phyloP scores from a whole-genome alignment of 2,329 filamentous ascomycete species.

The Leptographium wingfieldii region DNA sequence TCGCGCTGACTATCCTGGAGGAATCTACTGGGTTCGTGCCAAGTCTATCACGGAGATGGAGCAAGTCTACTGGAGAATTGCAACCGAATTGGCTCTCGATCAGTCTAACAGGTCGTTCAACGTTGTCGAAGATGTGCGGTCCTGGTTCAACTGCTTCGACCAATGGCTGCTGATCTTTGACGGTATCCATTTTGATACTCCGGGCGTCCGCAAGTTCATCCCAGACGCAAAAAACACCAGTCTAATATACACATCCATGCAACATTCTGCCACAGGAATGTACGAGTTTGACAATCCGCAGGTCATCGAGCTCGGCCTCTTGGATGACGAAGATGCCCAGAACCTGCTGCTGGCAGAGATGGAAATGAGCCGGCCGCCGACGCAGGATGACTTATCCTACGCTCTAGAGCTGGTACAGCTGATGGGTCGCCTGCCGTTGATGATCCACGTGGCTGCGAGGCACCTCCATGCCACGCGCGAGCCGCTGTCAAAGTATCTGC shows the following conservation, averaged over 20 bases:
- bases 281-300: conserved; percentile 47
- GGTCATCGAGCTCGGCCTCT: conserved; percentile 39
- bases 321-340: conserved; percentile 45
- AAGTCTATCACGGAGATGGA: conserved; percentile 45
- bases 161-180: conserved; percentile 58
- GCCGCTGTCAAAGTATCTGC: conserved; percentile 48
- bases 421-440: conserved; percentile 52
- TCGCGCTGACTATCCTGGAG: conserved; percentile 46
- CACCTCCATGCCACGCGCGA: conserved; percentile 48
- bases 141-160: conserved; percentile 48
- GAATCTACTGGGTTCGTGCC: conserved; percentile 58
- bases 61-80: conserved; percentile 54
- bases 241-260: conserved; percentile 57
- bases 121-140: conserved; percentile 43
- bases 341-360: conserved; percentile 50
- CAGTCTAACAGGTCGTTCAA: conserved; percentile 24
- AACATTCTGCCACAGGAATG: conserved; percentile 40
- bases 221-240: conserved; percentile 49
- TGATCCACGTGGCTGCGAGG: conserved; percentile 53
- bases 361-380: conserved; percentile 42
- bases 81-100: conserved; percentile 38
- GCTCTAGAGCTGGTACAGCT: conserved; percentile 50
- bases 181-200: conserved; percentile 48
- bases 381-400: conserved; percentile 38
- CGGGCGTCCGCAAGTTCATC: conserved; percentile 47